These are phyloP conservation scores for Fusarium drepaniforme DNA, from an alignment of 2,329 filamentous ascomycete genomes.

Conservation along the genomic window DNA sequence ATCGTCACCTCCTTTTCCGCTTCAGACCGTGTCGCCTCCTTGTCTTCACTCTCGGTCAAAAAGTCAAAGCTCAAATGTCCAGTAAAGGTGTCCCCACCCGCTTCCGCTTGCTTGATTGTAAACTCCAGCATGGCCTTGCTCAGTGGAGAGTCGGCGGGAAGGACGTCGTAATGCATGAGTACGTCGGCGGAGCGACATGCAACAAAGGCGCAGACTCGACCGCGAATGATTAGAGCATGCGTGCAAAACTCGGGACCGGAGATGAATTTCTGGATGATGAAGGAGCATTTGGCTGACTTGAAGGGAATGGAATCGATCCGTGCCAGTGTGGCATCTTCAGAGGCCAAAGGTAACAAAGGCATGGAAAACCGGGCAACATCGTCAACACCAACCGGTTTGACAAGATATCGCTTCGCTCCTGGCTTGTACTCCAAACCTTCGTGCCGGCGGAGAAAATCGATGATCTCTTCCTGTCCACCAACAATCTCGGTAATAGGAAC, in stretches of 20 bases:
- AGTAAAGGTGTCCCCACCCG: constrained; percentile 65
- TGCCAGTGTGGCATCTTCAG: constrained; percentile 66
- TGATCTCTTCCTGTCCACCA: constrained; percentile 63
- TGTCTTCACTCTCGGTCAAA: constrained; percentile 57
- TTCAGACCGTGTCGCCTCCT: constrained; percentile 9
- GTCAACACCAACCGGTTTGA: constrained; percentile 75
- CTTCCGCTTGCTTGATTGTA: constrained; percentile 68
- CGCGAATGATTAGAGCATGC: constrained; percentile 75
- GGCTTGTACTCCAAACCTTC: constrained; percentile 39
- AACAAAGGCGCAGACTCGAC: constrained; percentile 73
- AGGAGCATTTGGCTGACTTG: constrained; percentile 54
- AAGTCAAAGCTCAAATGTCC: constrained; percentile 82
- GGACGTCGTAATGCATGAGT: constrained; percentile 74
- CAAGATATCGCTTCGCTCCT: constrained; percentile 64
- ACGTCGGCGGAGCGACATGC: constrained; percentile 73
- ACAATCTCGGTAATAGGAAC: constrained; percentile 67
- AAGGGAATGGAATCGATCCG: constrained; percentile 60
- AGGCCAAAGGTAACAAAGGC: constrained; percentile 72
- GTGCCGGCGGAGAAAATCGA: constrained; percentile 61
- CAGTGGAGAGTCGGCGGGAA: constrained; percentile 66
- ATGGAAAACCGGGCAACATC: constrained; percentile 70
- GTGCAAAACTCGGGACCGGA: constrained; percentile 75
- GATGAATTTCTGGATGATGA: constrained; percentile 74
- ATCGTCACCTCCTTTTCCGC: constrained; percentile 52
- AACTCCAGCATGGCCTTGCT: constrained; percentile 73